Evolutionary conservation across 140 eudicot genomes (phyloP), one percentile per base, ranked within the genome.

Genomic region (Bidens hawaiensis): DNA sequence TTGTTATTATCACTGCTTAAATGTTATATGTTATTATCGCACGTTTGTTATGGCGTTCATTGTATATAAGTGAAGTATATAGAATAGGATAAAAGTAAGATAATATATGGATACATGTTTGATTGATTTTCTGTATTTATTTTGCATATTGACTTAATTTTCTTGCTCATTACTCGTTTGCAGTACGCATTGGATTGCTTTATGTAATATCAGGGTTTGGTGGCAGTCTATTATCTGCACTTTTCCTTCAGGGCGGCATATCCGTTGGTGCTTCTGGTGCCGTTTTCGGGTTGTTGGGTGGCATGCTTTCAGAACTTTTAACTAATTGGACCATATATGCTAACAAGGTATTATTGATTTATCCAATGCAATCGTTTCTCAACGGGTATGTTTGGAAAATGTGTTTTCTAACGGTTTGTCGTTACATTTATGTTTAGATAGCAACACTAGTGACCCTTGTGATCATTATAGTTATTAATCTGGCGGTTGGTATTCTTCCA

Each of bases 251-350:
- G 72, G 65, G 90, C 11, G 88, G 70, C 47, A 88, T 93, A 62
- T 88, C 99, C 11, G 99, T 88, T 18, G 99, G 99, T 64, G 97
- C 99, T 47, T 93, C 97, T 52, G 95, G 97, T 72, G 97, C 99
- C 11, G 81, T 93, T 51, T 88, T 93, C 50, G 99, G 99, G 58
- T 79, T 93, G 57, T 69, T 93, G 34, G 99, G 97, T 18, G 95
- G 74, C 70, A 93, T 88, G 99, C 84, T 93, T 23, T 85, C 99
- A 1, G 99, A 93, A 73, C 80, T 93, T 23, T 80, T 93, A 15
- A 79, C 89, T 5, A 93, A 93, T 34, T 88, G 99, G 97, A 82
- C 94, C 1, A 88, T 81, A 15, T 85, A 93, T 25, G 85, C 83
- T 63, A 88, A 93, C 64, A 93, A 93, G 94, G 99, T 93, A 80